Evolutionary conservation across 768 basidiomycete species (phyloP), one percentile per base, ranked within the genome.

Genomic region (Podaxis rugospora): DNA sequence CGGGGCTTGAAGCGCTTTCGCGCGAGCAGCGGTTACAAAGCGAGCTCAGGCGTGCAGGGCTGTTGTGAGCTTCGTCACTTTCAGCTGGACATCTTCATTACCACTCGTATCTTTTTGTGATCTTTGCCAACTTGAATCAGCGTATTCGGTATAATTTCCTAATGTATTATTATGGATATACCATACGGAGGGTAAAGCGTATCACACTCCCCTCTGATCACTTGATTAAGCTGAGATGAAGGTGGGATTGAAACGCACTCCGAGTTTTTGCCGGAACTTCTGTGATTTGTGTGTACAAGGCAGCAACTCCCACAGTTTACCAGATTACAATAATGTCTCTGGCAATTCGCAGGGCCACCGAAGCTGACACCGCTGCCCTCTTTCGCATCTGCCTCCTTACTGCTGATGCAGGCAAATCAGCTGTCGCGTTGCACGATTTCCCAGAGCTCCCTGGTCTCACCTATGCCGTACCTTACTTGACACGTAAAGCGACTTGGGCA

Each of bases 311-410:
- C 3, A n/a, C 14, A 46, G 25, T 21, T 10, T n/a, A 36, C 52
- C 11, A 14, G 21, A 28, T 44, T 16, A 51, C 37, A 23, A 51
- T 25, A 40, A 81, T 81, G 79, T 51, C 79, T 36, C 61, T 82
- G 59, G 74, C 68, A 40, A 61, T 61, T 63, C 87, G 90, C 59
- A 77, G 70, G 64, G 88, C 80, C 6, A 80, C 76, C 18, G 75
- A 78, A 60, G 73, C 71, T 13, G 90, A 92, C 66, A 77, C 75
- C 16, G 69, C 76, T 2, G 78, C 84, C 0, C 74, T 93, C 50
- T 89, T 87, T 59, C 79, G 73, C 52, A 89, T 93, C 65, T 93
- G 91, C 70, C 78, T 93, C 28, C 76, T 88, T 56, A 92, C 90
- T 3, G 88, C 82, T 18, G 80, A 89, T 56, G 88, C 87, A 21